Percentiles rank a stretch among this genome's conserved stretches.
phyloP scores from a whole-genome alignment of 441 rosid species.

The Macaranga tanarius region DNA sequence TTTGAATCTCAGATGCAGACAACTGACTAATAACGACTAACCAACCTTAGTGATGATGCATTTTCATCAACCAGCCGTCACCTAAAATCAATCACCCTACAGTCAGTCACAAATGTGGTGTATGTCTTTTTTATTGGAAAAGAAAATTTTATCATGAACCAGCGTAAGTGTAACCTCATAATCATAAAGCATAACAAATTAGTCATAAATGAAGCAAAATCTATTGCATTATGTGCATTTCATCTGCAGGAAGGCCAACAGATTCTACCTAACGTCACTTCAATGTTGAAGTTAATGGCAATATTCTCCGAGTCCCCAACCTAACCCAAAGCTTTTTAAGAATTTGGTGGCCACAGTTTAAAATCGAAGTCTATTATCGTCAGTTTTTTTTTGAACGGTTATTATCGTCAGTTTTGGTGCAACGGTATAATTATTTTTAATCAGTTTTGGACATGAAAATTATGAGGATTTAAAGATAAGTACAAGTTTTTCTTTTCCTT shows the following conservation, averaged over 20 bases:
- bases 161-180: neutral
- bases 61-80: neutral
- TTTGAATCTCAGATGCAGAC: neutral
- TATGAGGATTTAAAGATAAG: neutral
- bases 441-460: neutral
- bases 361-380: neutral
- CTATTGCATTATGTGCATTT: neutral
- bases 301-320: neutral
- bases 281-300: neutral
- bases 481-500: neutral
- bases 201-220: neutral
- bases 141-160: neutral
- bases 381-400: no score
- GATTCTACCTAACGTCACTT: neutral
- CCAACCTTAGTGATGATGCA: neutral
- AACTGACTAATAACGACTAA: neutral
- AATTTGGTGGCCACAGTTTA: neutral
- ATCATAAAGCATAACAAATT: neutral
- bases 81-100: neutral
- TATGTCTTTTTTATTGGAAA: no score
- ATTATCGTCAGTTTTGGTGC: neutral
- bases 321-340: slow-evolving; percentile 4
- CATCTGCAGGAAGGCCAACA: neutral
- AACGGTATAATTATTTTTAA: slow-evolving; percentile 9
- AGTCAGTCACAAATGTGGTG: no score